These are phyloP conservation scores for Neonectria sp. DNA, from an alignment of 2,329 filamentous ascomycete species.

Conservation along the genomic window DNA sequence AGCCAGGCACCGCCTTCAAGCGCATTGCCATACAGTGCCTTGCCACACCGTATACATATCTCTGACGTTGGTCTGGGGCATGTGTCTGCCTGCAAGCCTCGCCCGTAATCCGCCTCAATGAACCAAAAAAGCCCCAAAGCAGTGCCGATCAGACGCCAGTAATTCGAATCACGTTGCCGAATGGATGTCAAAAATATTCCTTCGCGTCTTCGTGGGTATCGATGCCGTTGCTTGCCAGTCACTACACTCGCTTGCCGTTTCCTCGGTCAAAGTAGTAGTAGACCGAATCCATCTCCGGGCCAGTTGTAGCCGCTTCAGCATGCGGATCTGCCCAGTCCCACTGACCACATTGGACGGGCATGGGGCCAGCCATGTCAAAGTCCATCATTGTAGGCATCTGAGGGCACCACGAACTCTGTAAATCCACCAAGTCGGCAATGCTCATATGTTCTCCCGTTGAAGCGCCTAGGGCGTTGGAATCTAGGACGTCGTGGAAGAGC, in stretches of 20 bases:
- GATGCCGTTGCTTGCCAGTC: neutral
- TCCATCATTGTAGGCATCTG: constrained; percentile 50
- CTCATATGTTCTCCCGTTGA: constrained; percentile 40
- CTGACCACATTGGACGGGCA: constrained; percentile 43
- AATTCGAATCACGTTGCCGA: constrained; percentile 14
- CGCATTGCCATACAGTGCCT: constrained; percentile 16
- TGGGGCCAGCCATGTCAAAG: constrained; percentile 45
- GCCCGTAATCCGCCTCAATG: constrained; percentile 3
- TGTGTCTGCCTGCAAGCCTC: constrained; percentile 23
- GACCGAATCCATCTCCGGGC: constrained; percentile 41
- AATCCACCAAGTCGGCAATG: constrained; percentile 41
- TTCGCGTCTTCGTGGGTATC: neutral
- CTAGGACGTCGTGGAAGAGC: constrained; percentile 43
- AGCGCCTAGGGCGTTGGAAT: constrained; percentile 36
- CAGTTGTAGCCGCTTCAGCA: constrained; percentile 35
- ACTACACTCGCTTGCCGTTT: constrained; percentile 23
- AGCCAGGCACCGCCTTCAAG: neutral
- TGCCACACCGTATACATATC: constrained; percentile 25
- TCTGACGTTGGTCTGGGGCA: constrained; percentile 4
- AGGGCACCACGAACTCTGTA: constrained; percentile 49
- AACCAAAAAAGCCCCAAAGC: neutral
- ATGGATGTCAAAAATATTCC: neutral
- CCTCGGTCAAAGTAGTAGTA: constrained; percentile 32
- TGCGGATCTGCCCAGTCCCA: constrained; percentile 49
- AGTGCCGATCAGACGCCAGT: neutral